Percentiles rank a stretch among this genome's conserved stretches.
Conservation (phyloP, 2,329 filamentous ascomycete species). For the Penicillium sp. region DNA sequence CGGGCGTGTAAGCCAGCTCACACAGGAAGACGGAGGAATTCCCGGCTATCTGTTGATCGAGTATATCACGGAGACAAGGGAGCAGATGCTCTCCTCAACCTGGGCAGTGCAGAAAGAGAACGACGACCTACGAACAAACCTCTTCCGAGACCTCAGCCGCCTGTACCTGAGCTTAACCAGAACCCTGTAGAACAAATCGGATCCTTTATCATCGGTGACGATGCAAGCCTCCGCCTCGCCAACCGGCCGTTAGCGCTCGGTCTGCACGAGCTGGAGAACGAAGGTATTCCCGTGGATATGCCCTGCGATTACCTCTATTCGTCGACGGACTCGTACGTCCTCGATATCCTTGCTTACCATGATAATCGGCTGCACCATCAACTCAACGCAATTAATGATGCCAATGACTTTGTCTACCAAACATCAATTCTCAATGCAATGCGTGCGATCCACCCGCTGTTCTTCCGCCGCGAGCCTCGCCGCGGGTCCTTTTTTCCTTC, state of each 20-base stretch:
- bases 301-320: slow-evolving; percentile 28
- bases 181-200: slow-evolving; percentile 39
- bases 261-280: slow-evolving; percentile 31
- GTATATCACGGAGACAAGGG: slow-evolving; percentile 24
- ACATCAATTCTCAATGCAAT: too few relatives aligned
- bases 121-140: slow-evolving; percentile 22
- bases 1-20: neutral
- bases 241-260: slow-evolving; percentile 26
- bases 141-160: slow-evolving; percentile 24
- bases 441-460: too few relatives aligned
- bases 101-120: slow-evolving; percentile 26
- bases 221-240: slow-evolving; percentile 26
- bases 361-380: slow-evolving; percentile 25
- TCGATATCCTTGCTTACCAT: slow-evolving; percentile 22
- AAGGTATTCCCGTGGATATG: slow-evolving; percentile 30
- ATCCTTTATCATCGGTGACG: slow-evolving; percentile 36
- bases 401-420: slow-evolving; percentile 8
- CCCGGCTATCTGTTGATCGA: slow-evolving; percentile 29
- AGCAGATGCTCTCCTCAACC: slow-evolving; percentile 31
- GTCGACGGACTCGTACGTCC: slow-evolving; percentile 27
- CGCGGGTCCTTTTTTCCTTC: neutral
- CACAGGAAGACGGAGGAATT: neutral
- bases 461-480: neutral
- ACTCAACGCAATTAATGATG: slow-evolving; percentile 30
- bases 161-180: slow-evolving; percentile 26